Conservation (phyloP, 163 green algal genomes). For the Trebouxiophyceae sp. region DNA sequence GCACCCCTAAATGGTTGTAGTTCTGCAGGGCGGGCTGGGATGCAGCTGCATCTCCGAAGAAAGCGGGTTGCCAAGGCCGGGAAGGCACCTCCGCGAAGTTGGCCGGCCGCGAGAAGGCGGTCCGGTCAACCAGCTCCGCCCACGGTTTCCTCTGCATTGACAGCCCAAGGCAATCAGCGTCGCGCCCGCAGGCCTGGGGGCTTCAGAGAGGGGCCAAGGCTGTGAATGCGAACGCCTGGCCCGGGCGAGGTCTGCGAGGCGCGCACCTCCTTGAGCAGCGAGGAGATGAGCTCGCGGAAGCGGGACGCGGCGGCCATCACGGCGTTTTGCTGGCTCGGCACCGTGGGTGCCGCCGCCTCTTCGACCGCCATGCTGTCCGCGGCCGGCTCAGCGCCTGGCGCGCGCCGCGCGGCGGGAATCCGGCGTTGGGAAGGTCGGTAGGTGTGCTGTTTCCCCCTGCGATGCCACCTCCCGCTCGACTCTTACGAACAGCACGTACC, state of each 20-base stretch:
- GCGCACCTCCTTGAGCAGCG: slow-evolving; percentile 17
- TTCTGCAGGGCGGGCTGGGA: not conserved
- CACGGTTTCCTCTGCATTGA: slow-evolving; percentile 80
- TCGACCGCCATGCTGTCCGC: too few species aligned
- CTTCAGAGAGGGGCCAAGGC: not conserved
- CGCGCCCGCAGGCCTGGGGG: not conserved
- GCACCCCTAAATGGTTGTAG: not conserved
- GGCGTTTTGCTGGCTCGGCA: too few species aligned
- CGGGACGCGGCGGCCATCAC: not conserved
- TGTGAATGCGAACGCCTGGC: not conserved
- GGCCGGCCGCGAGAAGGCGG: slow-evolving; percentile 60
- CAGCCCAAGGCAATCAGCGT: not conserved
- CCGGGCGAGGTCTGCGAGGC: not conserved
- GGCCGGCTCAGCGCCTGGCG: too few species aligned
- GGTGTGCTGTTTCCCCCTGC: too few species aligned
- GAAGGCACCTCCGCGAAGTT: slow-evolving; percentile 49
- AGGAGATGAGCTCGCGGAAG: slow-evolving; percentile 11
- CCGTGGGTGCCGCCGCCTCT: too few species aligned
- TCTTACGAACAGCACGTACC: too few species aligned
- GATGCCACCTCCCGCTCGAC: too few species aligned
- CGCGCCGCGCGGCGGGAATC: too few species aligned
- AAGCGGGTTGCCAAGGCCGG: not conserved
- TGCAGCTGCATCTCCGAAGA: not conserved
- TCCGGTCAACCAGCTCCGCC: slow-evolving; percentile 69
- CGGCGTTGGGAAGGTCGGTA: too few species aligned